Evolutionary conservation across 805 yeast genomes (phyloP).

Genomic region (Brettanomyces bruxellensis): DNA sequence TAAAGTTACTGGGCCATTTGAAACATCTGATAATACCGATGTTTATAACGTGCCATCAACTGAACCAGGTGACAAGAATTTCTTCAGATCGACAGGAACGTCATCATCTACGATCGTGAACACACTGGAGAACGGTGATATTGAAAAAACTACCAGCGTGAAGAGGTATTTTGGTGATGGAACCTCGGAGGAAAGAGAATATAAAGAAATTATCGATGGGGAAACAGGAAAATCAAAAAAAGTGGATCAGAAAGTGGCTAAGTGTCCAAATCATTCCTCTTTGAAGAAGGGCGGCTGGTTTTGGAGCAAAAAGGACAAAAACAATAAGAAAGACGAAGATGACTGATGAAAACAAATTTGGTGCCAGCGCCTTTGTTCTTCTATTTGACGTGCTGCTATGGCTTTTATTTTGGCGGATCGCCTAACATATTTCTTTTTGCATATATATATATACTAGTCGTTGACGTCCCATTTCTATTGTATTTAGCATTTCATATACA

Average conservation of each 20-base stretch:
- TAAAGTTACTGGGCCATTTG: neutral
- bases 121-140: constrained; percentile 33
- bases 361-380: too few species aligned
- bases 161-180: constrained; percentile 37
- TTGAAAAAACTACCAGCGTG: constrained; percentile 30
- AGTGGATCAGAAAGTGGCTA: constrained; percentile 12
- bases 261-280: constrained; percentile 1
- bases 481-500: neutral
- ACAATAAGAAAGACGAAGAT: neutral
- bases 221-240: constrained; percentile 26
- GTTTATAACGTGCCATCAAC: neutral
- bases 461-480: too few species aligned
- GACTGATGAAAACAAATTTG: neutral
- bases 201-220: constrained; percentile 28
- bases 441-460: neutral
- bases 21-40: neutral
- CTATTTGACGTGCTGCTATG: too few species aligned
- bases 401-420: too few species aligned
- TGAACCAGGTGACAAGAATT: neutral
- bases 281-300: constrained; percentile 21
- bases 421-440: neutral
- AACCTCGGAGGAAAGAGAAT: constrained; percentile 27
- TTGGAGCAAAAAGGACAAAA: constrained; percentile 14
- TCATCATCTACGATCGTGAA: constrained; percentile 28
- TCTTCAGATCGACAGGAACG: constrained; percentile 23